These are phyloP conservation scores for Phoenix dactylifera DNA, from an alignment of 176 grass and related monocot species.

Conservation along the genomic window DNA sequence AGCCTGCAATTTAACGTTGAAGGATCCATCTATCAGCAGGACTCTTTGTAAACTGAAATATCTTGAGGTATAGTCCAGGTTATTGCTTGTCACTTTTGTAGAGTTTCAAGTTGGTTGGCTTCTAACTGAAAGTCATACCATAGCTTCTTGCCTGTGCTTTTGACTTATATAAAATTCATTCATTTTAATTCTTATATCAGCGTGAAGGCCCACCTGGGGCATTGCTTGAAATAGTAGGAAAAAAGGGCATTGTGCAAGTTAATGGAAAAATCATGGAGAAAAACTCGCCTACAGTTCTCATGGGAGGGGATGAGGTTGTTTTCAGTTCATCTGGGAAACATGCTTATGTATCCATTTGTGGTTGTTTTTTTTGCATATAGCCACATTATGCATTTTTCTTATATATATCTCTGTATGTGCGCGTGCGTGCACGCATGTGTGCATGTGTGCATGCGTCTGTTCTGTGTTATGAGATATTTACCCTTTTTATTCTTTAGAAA, in stretches of 20 bases:
- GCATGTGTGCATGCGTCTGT: no score
- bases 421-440: no score
- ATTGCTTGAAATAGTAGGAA: conserved; percentile 78
- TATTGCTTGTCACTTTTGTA: conserved; percentile 11
- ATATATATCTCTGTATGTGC: no score
- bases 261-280: conserved; percentile 48
- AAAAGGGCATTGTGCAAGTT: conserved; percentile 68
- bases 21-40: conserved; percentile 70
- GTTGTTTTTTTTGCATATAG: conserved; percentile 1
- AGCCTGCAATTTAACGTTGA: conserved; percentile 68
- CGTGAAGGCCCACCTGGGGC: conserved; percentile 26
- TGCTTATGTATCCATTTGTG: conserved; percentile 84
- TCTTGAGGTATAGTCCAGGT: conserved; percentile 40
- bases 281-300: conserved; percentile 51
- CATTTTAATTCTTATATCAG: conserved; percentile 9
- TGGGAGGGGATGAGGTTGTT: conserved; percentile 85
- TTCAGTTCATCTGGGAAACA: conserved; percentile 68
- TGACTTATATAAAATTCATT: no score
- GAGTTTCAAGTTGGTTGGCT: no score
- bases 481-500: conserved; percentile 20
- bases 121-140: no score
- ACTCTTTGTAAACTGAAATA: conserved; percentile 71
- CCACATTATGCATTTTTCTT: no score
- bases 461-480: no score
- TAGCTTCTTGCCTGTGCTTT: no score